Evolutionary conservation across 805 yeast species (phyloP).

Genomic region (Ogataea haglerorum): DNA sequence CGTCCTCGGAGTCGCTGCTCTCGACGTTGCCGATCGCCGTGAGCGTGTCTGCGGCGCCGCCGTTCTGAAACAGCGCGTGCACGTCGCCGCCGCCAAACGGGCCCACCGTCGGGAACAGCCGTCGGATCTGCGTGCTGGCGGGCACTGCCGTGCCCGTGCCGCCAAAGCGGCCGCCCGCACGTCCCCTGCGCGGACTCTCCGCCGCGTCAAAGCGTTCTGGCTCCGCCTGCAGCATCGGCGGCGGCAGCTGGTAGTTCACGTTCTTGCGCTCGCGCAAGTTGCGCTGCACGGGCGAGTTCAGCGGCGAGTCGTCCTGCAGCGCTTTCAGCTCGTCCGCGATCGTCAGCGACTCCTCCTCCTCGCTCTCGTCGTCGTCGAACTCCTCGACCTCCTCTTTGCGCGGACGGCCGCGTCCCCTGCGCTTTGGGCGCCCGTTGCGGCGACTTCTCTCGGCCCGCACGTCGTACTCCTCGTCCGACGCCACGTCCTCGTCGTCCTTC

Average conservation of each 20-base stretch:
- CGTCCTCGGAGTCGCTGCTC: conserved; percentile 47
- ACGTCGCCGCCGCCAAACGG: conserved; percentile 98
- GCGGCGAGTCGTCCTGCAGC: conserved; percentile 54
- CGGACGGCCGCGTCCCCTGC: conserved; percentile 11
- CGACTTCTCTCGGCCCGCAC: background rate
- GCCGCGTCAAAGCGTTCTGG: conserved; percentile 12
- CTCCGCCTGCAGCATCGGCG: conserved; percentile 58
- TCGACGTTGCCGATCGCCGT: conserved; percentile 38
- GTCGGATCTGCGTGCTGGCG: conserved; percentile 45
- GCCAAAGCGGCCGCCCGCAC: conserved; percentile 25
- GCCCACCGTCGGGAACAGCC: conserved; percentile 90
- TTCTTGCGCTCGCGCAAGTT: conserved; percentile 65
- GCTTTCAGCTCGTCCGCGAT: conserved; percentile 66
- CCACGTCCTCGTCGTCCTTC: conserved; percentile 26
- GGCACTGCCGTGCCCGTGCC: conserved; percentile 17
- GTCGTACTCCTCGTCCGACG: conserved; percentile 22
- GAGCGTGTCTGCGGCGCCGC: conserved; percentile 46
- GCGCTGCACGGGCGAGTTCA: conserved; percentile 45
- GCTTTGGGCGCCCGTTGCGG: conserved; percentile 8
- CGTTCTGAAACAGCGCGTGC: conserved; percentile 68
- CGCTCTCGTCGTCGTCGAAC: conserved; percentile 10
- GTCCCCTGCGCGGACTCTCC: conserved; percentile 10
- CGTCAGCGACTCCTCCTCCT: conserved; percentile 30
- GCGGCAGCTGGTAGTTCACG: conserved; percentile 79
- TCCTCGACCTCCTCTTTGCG: conserved; percentile 12